phyloP scores from a whole-genome alignment of 257 asterid genomes.

The Plantago ovata region DNA sequence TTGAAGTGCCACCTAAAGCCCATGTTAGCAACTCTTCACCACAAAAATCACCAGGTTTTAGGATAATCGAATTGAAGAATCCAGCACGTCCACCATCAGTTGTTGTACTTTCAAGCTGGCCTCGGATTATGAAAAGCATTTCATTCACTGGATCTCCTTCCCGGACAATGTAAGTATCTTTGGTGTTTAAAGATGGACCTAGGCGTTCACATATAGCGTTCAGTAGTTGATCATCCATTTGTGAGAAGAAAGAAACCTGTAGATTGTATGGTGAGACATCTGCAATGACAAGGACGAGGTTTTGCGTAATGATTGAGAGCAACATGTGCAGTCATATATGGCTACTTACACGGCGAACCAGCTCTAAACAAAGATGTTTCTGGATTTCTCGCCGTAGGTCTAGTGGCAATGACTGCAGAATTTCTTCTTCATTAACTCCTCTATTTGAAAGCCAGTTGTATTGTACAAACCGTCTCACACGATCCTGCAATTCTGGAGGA shows the following conservation, averaged over 20 bases:
- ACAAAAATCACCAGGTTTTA: slow-evolving; percentile 72
- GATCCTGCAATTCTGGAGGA: slow-evolving; percentile 74
- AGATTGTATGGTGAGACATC: not conserved
- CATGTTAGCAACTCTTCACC: slow-evolving; percentile 86
- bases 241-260: slow-evolving; percentile 87
- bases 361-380: slow-evolving; percentile 80
- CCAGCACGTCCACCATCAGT: slow-evolving; percentile 83
- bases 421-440: slow-evolving; percentile 81
- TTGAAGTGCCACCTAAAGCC: slow-evolving; percentile 62
- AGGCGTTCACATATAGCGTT: slow-evolving; percentile 95
- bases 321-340: not conserved
- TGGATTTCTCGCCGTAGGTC: slow-evolving; percentile 75
- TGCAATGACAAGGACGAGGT: not conserved
- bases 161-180: slow-evolving; percentile 65
- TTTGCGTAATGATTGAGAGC: not conserved
- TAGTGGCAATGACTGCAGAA: slow-evolving; percentile 60
- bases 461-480: slow-evolving; percentile 72
- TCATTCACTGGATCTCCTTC: slow-evolving; percentile 89
- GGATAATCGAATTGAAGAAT: slow-evolving; percentile 75
- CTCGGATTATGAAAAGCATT: slow-evolving; percentile 81
- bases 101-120: slow-evolving; percentile 84
- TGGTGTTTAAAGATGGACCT: slow-evolving; percentile 71
- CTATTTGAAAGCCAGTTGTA: slow-evolving; percentile 83
- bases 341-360: slow-evolving; percentile 81
- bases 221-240: slow-evolving; percentile 82